These are phyloP conservation scores for Aspergillus leporis DNA, from an alignment of 495 filamentous ascomycete genomes.

Conservation along the genomic window DNA sequence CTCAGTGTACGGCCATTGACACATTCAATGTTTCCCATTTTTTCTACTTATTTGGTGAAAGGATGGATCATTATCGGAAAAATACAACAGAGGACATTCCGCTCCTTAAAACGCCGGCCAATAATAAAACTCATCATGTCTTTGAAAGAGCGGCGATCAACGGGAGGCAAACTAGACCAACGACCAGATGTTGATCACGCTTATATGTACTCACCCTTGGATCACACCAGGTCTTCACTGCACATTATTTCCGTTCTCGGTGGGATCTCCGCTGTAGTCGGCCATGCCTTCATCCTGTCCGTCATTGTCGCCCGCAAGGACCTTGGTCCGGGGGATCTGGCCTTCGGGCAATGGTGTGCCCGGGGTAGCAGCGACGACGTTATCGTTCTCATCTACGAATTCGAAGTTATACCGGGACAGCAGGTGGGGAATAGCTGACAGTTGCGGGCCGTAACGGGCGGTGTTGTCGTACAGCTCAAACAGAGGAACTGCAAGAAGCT, in stretches of 20 bases:
- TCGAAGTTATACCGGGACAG: constrained; percentile 96
- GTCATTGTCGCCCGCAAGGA: constrained; percentile 64
- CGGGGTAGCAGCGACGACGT: constrained; percentile 84
- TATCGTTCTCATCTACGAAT: constrained; percentile 92
- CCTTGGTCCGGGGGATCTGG: constrained; percentile 61
- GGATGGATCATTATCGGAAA: constrained; percentile 12
- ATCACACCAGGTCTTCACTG: neutral
- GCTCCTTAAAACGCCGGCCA: constrained; percentile 23
- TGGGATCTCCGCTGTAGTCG: constrained; percentile 31
- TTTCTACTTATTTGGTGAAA: neutral
- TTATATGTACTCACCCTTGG: neutral
- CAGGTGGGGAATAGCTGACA: constrained; percentile 92
- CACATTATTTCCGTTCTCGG: constrained; percentile 23
- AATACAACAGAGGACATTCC: constrained; percentile 8
- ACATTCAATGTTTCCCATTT: neutral
- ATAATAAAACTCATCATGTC: constrained; percentile 7
- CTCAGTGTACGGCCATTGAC: neutral
- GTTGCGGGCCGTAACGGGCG: constrained; percentile 88
- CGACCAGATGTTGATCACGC: neutral
- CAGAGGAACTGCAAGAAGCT: constrained; percentile 90
- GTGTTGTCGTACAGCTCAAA: constrained; percentile 99
- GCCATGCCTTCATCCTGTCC: constrained; percentile 46
- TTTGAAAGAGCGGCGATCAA: neutral
- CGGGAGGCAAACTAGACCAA: neutral
- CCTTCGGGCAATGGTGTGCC: constrained; percentile 51